Base-by-base conservation (phyloP, 2,329 filamentous ascomycete species). In the Graphilbum ipis-grandicollis region DNA sequence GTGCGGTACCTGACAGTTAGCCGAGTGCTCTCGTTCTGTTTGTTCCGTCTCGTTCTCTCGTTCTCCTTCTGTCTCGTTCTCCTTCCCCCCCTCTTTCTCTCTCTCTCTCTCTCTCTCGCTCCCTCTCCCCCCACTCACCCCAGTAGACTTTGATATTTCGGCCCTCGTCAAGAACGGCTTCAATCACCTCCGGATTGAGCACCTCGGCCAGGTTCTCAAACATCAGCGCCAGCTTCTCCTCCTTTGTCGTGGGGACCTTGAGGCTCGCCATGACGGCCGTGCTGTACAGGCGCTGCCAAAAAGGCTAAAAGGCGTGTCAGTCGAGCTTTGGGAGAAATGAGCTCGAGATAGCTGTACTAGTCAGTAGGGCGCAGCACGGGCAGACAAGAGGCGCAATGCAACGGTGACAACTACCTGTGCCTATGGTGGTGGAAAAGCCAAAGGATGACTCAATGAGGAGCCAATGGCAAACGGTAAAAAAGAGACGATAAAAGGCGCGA, bases 161-260 rank as follows among this genome's bases (percentile, higher is more conserved):
- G 37, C 82, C 75, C 53, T 81, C 68, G 41, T 73, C 73, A 45
- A 79, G 57, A 43, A 88, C 68, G 33, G 73, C 66, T 53, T 85
- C 72, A 52, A 90, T 79, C 43, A 92, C 83, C 52, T 93, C 83
- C 19, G 75, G 75, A 52, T 90, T 86, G 42, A 93, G 68, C 35
- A 83, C 64, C 63, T 93, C 85, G 43, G 77, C 73, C 41, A 92
- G 66, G 56, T 90, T 90, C 53, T 77, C 74, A 43, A 68, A 72
- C 60, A 93, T 92, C 50, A 93, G 68, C 38, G 66, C 66, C 48
- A 88, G 65, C 54, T 76, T 76, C 57, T 83, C 45, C 39, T 46
- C 31, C 41, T 45, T 45, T 21, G 41, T 46, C 41, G 43, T 41
- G 34, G 41, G 43, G 8, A 33, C 34, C 33, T 41, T 45, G 19